These are phyloP conservation scores for Fulvia fulva DNA, from an alignment of 2,329 filamentous ascomycete species.

Conservation along the genomic window DNA sequence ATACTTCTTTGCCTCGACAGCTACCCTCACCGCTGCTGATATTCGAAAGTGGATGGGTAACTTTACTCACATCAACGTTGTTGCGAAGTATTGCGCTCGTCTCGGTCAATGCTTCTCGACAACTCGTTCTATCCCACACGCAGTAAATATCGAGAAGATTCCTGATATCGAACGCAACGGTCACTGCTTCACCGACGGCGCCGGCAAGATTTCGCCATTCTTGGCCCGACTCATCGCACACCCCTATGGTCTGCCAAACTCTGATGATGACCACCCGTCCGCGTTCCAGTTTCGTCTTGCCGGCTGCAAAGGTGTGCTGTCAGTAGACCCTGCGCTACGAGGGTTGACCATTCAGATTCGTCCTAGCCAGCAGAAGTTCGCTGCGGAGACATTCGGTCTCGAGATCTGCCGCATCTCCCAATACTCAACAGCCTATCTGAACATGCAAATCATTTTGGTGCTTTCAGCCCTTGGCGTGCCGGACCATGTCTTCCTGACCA, in stretches of 20 bases:
- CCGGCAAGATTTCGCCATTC: slow-evolving; percentile 83
- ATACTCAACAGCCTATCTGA: slow-evolving; percentile 73
- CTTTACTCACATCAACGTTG: slow-evolving; percentile 72
- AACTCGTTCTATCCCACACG: slow-evolving; percentile 67
- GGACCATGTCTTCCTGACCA: slow-evolving; percentile 60
- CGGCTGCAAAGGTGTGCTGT: slow-evolving; percentile 85
- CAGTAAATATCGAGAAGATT: slow-evolving; percentile 56
- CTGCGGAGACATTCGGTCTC: slow-evolving; percentile 63
- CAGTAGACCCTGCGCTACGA: slow-evolving; percentile 60
- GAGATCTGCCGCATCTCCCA: slow-evolving; percentile 82
- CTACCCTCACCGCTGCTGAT: slow-evolving; percentile 63
- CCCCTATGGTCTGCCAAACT: slow-evolving; percentile 60
- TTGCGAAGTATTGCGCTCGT: slow-evolving; percentile 87
- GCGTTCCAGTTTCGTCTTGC: slow-evolving; percentile 89
- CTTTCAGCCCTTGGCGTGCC: slow-evolving; percentile 72
- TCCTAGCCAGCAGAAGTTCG: slow-evolving; percentile 84
- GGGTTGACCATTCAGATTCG: slow-evolving; percentile 73
- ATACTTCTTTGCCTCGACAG: slow-evolving; percentile 81
- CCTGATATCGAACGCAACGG: slow-evolving; percentile 66
- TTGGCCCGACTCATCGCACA: slow-evolving; percentile 69
- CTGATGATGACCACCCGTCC: slow-evolving; percentile 58
- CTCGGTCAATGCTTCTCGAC: slow-evolving; percentile 96
- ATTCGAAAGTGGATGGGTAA: slow-evolving; percentile 86
- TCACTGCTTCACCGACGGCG: slow-evolving; percentile 81
- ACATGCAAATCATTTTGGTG: slow-evolving; percentile 86